phyloP scores from a whole-genome alignment of 2,329 filamentous ascomycete genomes.

The Cercospora brassicicola region DNA sequence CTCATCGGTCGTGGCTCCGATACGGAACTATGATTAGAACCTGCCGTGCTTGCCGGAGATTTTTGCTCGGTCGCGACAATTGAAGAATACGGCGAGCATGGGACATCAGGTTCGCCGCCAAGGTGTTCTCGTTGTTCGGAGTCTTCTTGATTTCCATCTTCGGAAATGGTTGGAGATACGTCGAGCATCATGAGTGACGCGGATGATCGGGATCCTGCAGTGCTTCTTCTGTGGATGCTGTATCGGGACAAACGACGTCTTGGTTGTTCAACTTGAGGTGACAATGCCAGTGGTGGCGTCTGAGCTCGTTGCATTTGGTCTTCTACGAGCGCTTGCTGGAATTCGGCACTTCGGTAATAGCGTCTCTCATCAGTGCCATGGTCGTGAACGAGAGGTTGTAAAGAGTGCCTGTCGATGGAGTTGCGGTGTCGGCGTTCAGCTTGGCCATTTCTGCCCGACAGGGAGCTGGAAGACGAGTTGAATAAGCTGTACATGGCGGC shows the following conservation, averaged over 20 bases:
- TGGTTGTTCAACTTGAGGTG: background rate
- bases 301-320: slow-evolving; percentile 19
- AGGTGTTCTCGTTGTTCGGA: background rate
- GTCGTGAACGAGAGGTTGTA: slow-evolving; percentile 18
- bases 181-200: slow-evolving; percentile 16
- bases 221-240: slow-evolving; percentile 8
- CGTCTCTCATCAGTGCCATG: slow-evolving; percentile 18
- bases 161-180: background rate
- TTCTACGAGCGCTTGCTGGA: slow-evolving; percentile 24
- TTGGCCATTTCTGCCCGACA: background rate
- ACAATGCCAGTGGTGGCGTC: background rate
- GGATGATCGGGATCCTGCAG: slow-evolving; percentile 17
- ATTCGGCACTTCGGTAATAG: slow-evolving; percentile 26
- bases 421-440: slow-evolving; percentile 7
- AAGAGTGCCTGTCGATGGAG: slow-evolving; percentile 17
- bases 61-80: background rate
- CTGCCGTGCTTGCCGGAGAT: background rate
- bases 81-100: background rate
- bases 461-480: background rate
- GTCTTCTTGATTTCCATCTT: slow-evolving; percentile 1
- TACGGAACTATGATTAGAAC: background rate
- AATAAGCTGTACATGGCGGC: slow-evolving; percentile 6
- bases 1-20: background rate
- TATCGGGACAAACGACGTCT: slow-evolving; percentile 14
- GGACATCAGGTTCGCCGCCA: background rate